These are phyloP conservation scores for Moniliophthora roreri DNA, from an alignment of 1,284 basidiomycete genomes.

Conservation along the genomic window DNA sequence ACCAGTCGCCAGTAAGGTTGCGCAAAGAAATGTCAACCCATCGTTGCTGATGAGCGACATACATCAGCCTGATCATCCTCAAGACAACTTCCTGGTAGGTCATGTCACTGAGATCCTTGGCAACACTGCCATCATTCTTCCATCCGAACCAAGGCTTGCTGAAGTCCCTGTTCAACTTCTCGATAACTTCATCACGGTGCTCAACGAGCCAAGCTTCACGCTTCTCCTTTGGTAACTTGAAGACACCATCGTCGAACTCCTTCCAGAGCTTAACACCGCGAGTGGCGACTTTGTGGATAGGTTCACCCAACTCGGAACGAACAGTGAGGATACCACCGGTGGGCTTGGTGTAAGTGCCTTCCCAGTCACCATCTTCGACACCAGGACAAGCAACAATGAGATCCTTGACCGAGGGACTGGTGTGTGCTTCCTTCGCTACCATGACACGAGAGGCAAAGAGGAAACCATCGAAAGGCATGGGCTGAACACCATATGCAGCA, in stretches of 20 bases:
- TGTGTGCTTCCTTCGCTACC: constrained; percentile 98
- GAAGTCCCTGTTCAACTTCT: constrained; percentile 93
- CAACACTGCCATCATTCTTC: constrained; percentile 88
- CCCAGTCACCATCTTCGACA: constrained; percentile 90
- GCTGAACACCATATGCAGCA: constrained; percentile 79
- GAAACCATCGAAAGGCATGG: constrained; percentile 99
- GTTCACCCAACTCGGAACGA: constrained; percentile 96
- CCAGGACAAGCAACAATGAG: constrained; percentile 94
- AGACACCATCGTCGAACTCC: constrained; percentile 96
- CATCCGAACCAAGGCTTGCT: constrained; percentile 96
- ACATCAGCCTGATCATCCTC: constrained; percentile 93
- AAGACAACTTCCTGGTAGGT: constrained; percentile 96
- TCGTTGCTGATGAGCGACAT: constrained; percentile 85
- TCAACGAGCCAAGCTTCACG: constrained; percentile 85
- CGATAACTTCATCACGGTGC: constrained; percentile 88
- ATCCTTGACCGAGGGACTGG: constrained; percentile 92
- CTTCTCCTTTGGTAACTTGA: constrained; percentile 95
- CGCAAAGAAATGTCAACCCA: constrained; percentile 96
- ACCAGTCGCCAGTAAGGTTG: constrained; percentile 96
- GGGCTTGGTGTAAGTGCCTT: constrained; percentile 92
- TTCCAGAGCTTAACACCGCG: constrained; percentile 97
- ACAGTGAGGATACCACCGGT: constrained; percentile 97
- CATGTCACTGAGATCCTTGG: constrained; percentile 92
- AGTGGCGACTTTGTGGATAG: constrained; percentile 98
- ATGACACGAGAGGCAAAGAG: constrained; percentile 96